phyloP scores from a whole-genome alignment of 2,329 filamentous ascomycete species.

The Ascochyta lentis region DNA sequence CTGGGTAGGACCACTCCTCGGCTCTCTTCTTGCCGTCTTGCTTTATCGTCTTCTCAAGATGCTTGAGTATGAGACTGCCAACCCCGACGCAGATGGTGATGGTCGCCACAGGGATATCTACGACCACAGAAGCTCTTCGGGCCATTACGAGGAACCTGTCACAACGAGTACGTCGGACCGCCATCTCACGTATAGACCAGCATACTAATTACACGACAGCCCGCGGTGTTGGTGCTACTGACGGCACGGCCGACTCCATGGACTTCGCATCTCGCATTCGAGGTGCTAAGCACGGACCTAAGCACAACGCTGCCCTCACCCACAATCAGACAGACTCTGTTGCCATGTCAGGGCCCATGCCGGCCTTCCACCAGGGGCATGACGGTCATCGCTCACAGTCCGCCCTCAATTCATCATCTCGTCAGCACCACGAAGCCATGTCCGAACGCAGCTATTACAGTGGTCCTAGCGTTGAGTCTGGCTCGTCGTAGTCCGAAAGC shows the following conservation, averaged over 20 bases:
- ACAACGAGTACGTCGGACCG: conserved; percentile 18
- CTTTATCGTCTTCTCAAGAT: conserved; percentile 59
- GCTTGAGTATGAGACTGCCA: conserved; percentile 59
- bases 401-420: conserved; percentile 13
- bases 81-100: conserved; percentile 57
- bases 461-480: conserved; percentile 38
- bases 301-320: conserved; percentile 9
- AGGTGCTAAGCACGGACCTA: conserved; percentile 7
- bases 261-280: conserved; percentile 23
- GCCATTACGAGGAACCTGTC: conserved; percentile 3
- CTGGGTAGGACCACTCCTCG: conserved; percentile 58
- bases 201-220: conserved; percentile 28
- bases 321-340: neutral
- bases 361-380: conserved; percentile 28
- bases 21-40: conserved; percentile 54
- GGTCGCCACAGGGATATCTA: conserved; percentile 44
- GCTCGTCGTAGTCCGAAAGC: conserved; percentile 35
- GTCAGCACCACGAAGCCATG: conserved; percentile 26
- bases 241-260: conserved; percentile 33
- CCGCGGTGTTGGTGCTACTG: conserved; percentile 33
- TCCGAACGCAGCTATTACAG: conserved; percentile 35
- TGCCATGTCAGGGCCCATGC: conserved; percentile 16
- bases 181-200: neutral
- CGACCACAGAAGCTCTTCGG: conserved; percentile 27
- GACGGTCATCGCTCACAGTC: conserved; percentile 37